Evolutionary conservation across 2,329 filamentous ascomycete species (phyloP).

Genomic region (Neofusicoccum umdonicola): DNA sequence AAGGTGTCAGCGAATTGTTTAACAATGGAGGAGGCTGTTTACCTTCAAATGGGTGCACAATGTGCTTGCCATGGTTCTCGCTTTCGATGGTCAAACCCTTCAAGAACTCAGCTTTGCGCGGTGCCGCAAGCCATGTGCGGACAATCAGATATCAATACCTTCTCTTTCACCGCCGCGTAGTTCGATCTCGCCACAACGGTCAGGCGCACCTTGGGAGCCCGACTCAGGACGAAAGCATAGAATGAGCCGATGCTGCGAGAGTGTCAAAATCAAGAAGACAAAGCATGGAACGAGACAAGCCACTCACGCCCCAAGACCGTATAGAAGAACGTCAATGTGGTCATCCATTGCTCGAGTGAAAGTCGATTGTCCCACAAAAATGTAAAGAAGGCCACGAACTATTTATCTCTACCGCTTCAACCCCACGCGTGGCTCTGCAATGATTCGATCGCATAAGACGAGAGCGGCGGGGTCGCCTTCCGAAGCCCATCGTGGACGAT

Average conservation of each 20-base stretch:
- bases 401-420: not conserved
- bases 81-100: not conserved
- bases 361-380: not conserved
- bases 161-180: not conserved
- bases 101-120: not conserved
- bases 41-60: not conserved
- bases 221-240: not conserved
- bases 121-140: no score
- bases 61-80: not conserved
- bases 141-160: not conserved
- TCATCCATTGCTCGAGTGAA: not conserved
- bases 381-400: not conserved
- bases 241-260: not conserved
- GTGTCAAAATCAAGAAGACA: no score
- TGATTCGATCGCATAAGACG: no score
- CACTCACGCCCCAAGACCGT: not conserved
- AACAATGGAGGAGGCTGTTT: not conserved
- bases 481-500: no score
- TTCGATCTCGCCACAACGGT: not conserved
- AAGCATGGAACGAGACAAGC: not conserved
- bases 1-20: not conserved
- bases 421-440: not conserved
- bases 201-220: not conserved
- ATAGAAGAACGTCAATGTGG: not conserved
- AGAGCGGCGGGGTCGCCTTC: no score